Conservation (phyloP, 2,329 filamentous ascomycete species). For the Sporothrix pallida region DNA sequence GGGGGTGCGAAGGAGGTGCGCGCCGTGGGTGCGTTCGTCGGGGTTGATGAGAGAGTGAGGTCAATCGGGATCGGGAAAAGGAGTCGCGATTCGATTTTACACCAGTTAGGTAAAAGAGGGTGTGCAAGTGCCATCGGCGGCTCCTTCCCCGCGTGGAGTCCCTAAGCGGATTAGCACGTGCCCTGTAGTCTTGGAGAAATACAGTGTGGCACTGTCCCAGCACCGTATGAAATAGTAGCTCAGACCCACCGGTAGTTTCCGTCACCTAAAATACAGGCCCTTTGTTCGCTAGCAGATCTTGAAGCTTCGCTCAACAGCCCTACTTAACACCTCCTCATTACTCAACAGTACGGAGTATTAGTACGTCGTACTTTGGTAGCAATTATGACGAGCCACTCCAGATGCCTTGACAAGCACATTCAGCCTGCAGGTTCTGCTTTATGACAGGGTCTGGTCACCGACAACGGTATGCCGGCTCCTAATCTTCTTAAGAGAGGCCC, state of each 20-base stretch:
- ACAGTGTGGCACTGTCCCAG: neutral
- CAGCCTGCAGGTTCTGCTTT: neutral
- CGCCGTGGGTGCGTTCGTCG: neutral
- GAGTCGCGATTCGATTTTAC: conserved; percentile 21
- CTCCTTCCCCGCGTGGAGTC: conserved; percentile 2
- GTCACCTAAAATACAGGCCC: neutral
- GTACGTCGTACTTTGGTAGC: neutral
- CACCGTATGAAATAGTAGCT: neutral
- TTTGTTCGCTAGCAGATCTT: neutral
- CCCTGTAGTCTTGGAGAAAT: neutral
- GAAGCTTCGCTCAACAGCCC: neutral
- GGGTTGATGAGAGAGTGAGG: neutral
- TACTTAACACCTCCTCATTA: neutral
- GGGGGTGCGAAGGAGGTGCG: neutral
- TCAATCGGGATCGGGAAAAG: neutral
- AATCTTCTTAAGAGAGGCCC: neutral
- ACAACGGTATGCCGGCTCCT: neutral
- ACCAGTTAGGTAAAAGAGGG: neutral
- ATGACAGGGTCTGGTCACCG: neutral
- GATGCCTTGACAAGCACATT: neutral
- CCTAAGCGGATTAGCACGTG: conserved; percentile 19
- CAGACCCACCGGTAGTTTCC: conserved; percentile 17
- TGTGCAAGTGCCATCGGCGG: neutral
- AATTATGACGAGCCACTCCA: neutral
- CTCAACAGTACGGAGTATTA: neutral